A percentile compares a stretch with the other conserved stretches of the same genome.
Conservation (phyloP, 805 yeast genomes). For the Hanseniaspora thailandica region DNA sequence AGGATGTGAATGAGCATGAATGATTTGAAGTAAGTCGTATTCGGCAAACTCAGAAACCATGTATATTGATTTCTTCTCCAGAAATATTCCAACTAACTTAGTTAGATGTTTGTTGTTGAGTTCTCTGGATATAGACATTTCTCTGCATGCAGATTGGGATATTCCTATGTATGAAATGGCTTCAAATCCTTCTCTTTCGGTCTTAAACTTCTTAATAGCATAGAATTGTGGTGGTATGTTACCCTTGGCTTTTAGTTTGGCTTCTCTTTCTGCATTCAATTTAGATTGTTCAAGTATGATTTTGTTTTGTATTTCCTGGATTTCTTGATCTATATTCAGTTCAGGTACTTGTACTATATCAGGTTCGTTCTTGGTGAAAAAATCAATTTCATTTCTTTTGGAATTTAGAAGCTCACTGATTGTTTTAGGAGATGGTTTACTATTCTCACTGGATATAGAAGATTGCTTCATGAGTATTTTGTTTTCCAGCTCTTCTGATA, state of each 20-base stretch:
- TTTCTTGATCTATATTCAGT: background rate
- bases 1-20: slow-evolving; percentile 88
- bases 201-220: slow-evolving; percentile 92
- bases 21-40: slow-evolving; percentile 85
- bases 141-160: slow-evolving; percentile 90
- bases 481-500: background rate
- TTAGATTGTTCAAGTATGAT: background rate
- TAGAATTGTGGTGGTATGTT: slow-evolving; percentile 30
- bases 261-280: background rate
- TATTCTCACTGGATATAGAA: background rate
- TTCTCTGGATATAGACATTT: slow-evolving; percentile 90
- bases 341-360: background rate
- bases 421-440: background rate
- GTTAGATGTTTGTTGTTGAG: slow-evolving; percentile 70
- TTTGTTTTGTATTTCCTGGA: background rate
- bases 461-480: background rate
- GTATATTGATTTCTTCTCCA: slow-evolving; percentile 81
- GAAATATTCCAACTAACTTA: slow-evolving; percentile 63
- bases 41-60: slow-evolving; percentile 96
- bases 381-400: slow-evolving; percentile 10
- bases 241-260: background rate
- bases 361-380: background rate
- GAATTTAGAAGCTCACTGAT: slow-evolving; percentile 3
- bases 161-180: slow-evolving; percentile 84
- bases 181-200: slow-evolving; percentile 79